Percentiles rank a stretch among this genome's conserved stretches.
Evolutionary conservation across 2,329 filamentous ascomycete genomes (phyloP).

Genomic region (Trichoderma endophyticum): DNA sequence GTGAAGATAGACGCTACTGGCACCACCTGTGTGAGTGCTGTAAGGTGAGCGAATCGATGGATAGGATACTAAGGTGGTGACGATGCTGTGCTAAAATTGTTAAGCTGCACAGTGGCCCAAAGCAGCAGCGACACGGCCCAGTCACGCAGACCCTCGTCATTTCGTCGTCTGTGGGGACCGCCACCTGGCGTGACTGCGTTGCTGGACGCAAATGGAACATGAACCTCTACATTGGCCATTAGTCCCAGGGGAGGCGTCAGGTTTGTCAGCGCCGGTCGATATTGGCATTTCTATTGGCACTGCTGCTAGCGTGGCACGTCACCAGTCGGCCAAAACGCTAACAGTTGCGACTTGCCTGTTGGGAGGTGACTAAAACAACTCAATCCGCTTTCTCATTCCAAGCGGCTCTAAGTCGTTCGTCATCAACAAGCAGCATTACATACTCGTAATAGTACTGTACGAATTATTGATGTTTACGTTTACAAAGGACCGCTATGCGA

Average conservation of each 20-base stretch:
- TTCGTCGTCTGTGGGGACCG: slow-evolving; percentile 24
- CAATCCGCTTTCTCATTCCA: background rate
- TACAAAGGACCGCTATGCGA: background rate
- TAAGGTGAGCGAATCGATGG: background rate
- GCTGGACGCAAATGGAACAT: background rate
- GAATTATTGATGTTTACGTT: background rate
- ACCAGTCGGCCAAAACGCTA: slow-evolving; percentile 4
- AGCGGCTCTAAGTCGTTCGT: background rate
- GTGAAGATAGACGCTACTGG: background rate
- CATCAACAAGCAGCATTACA: background rate
- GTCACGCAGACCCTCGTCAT: slow-evolving; percentile 24
- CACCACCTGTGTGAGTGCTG: background rate
- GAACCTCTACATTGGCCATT: background rate
- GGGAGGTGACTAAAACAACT: background rate
- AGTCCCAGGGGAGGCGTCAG: background rate
- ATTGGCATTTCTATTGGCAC: background rate
- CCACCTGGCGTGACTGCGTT: slow-evolving; percentile 18
- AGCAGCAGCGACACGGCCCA: slow-evolving; percentile 8
- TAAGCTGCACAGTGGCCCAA: background rate
- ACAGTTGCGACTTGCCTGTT: slow-evolving; percentile 4
- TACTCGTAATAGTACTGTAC: background rate
- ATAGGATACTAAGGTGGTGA: background rate
- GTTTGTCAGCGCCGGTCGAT: background rate
- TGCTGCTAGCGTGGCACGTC: background rate
- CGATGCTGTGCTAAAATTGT: background rate